Conservation (phyloP, 1,284 basidiomycete genomes). For the Ceratobasidium sp. region DNA sequence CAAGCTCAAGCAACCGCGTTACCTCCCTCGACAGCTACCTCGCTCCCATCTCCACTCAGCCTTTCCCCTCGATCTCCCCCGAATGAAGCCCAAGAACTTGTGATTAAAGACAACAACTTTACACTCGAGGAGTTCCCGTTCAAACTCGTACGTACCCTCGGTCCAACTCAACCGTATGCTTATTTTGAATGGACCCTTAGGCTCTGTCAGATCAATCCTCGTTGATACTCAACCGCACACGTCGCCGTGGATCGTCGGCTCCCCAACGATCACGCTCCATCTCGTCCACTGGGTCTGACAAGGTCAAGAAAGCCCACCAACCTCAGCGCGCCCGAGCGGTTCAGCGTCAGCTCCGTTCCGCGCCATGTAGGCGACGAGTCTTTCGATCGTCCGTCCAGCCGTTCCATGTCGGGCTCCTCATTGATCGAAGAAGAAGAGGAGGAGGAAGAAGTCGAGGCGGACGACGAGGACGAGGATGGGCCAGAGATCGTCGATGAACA, state of each 20-base stretch:
- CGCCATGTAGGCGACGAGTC: background rate
- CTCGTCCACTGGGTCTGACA: background rate
- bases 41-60: conserved; percentile 26
- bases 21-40: conserved; percentile 10
- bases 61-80: conserved; percentile 16
- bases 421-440: background rate
- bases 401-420: conserved; percentile 1
- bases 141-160: conserved; percentile 6
- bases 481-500: conserved; percentile 10
- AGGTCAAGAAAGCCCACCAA: background rate
- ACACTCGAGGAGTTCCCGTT: conserved; percentile 33
- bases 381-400: conserved; percentile 18
- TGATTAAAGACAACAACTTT: conserved; percentile 5
- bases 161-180: conserved; percentile 3
- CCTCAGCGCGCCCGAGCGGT: conserved; percentile 16
- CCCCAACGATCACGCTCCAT: background rate
- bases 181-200: background rate
- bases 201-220: conserved; percentile 26
- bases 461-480: conserved; percentile 15
- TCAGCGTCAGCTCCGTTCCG: conserved; percentile 1
- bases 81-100: conserved; percentile 4
- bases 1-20: conserved; percentile 1
- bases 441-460: conserved; percentile 13
- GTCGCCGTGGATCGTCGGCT: conserved; percentile 3
- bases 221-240: conserved; percentile 22